Conservation (phyloP, 2,329 filamentous ascomycete species). For the Zymoseptoria passerinii region DNA sequence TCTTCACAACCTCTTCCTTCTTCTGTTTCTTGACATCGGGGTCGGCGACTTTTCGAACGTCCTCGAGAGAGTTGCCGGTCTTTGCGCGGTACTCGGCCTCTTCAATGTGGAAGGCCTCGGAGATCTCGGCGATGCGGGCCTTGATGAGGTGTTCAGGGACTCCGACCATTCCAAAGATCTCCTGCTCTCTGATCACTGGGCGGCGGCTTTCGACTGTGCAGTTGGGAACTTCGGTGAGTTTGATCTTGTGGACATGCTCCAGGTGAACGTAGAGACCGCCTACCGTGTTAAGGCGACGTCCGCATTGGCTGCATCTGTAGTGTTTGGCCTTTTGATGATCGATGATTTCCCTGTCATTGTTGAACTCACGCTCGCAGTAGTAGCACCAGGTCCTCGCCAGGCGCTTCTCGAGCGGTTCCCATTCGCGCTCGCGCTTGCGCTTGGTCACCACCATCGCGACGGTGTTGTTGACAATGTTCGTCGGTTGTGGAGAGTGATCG, state of each 20-base stretch:
- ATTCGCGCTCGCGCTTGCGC: conserved; percentile 55
- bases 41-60: conserved; percentile 7
- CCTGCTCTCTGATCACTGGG: conserved; percentile 74
- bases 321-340: conserved; percentile 99
- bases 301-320: conserved; percentile 83
- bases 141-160: conserved; percentile 79
- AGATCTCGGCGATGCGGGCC: conserved; percentile 77
- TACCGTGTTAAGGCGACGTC: conserved; percentile 80
- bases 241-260: conserved; percentile 98
- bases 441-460: not conserved
- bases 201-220: conserved; percentile 37
- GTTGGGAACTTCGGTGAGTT: conserved; percentile 79
- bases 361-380: conserved; percentile 98
- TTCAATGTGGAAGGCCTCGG: conserved; percentile 74
- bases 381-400: conserved; percentile 91
- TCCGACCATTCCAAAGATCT: conserved; percentile 98
- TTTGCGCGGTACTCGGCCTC: conserved; percentile 73
- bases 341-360: conserved; percentile 92
- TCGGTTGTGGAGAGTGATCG: not conserved
- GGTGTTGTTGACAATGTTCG: not conserved
- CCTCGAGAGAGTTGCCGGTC: conserved; percentile 73
- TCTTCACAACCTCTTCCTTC: conserved; percentile 3
- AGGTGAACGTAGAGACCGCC: conserved; percentile 94
- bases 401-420: conserved; percentile 80
- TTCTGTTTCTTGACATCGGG: conserved; percentile 1